A percentile compares a stretch with the other conserved stretches of the same genome.
Conservation (phyloP, 139 green algal genomes). For the Asterochloris sp. region DNA sequence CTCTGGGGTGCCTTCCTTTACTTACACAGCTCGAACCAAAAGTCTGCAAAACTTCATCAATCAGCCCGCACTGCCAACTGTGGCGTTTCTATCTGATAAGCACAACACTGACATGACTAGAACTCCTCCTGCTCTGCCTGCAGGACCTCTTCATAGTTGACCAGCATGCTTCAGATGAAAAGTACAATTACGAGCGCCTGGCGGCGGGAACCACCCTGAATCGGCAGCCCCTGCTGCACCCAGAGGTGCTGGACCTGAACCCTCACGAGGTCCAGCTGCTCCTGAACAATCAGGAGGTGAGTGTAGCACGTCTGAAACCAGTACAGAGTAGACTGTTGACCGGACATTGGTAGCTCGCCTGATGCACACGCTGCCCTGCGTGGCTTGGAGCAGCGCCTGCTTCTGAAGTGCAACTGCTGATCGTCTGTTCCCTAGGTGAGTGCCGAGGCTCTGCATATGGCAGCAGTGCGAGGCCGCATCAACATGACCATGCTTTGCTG, state of each 20-base stretch:
- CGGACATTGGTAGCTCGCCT: background rate
- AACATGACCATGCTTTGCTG: background rate
- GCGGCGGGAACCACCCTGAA: conserved; percentile 57
- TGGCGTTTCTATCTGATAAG: too few relatives aligned
- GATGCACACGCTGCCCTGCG: background rate
- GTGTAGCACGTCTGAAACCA: too few relatives aligned
- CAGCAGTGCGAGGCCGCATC: background rate
- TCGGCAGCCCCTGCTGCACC: conserved; percentile 78
- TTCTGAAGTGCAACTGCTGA: background rate
- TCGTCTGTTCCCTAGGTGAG: background rate
- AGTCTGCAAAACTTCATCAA: too few relatives aligned
- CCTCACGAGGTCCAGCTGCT: conserved; percentile 54
- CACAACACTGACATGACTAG: too few relatives aligned
- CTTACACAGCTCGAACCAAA: too few relatives aligned
- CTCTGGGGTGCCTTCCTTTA: too few relatives aligned
- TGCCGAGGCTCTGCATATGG: background rate
- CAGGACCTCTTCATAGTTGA: conserved; percentile 96
- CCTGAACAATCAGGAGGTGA: conserved; percentile 5
- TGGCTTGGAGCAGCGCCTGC: background rate
- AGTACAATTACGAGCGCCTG: conserved; percentile 90
- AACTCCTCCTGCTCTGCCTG: too few relatives aligned
- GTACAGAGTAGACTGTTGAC: background rate
- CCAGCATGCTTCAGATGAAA: conserved; percentile 94
- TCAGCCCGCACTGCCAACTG: too few relatives aligned
- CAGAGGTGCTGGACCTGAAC: conserved; percentile 49